Conservation (phyloP, 805 yeast species). For the Cyberlindnera mrakii region DNA sequence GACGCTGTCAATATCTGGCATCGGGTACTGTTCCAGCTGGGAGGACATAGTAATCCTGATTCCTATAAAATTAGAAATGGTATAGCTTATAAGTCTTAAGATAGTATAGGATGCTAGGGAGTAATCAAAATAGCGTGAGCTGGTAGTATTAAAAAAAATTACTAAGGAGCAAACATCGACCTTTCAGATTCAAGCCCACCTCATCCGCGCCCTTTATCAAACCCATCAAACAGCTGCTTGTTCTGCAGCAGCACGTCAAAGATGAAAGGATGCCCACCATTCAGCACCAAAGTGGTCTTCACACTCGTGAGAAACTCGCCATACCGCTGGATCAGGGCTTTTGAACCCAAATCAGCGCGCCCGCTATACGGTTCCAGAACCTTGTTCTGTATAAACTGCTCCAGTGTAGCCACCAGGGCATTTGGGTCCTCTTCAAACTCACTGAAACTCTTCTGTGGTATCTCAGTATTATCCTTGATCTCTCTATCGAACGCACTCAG, state of each 20-base stretch:
- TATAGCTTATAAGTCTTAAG: no score
- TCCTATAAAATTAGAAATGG: not conserved
- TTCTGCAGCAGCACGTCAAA: slow-evolving; percentile 50
- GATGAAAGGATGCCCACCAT: slow-evolving; percentile 54
- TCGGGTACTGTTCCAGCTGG: slow-evolving; percentile 5
- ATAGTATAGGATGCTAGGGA: no score
- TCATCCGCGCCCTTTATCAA: slow-evolving; percentile 13
- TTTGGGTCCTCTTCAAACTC: slow-evolving; percentile 35
- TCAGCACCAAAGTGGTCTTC: slow-evolving; percentile 37
- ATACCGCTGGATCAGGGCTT: slow-evolving; percentile 23
- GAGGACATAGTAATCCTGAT: slow-evolving; percentile 1
- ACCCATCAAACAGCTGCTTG: slow-evolving; percentile 39
- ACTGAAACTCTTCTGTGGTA: slow-evolving; percentile 25
- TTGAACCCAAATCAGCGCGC: slow-evolving; percentile 12
- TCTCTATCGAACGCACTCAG: slow-evolving; percentile 28
- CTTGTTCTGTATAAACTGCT: slow-evolving; percentile 31
- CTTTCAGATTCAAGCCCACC: not conserved
- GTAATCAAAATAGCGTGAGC: no score
- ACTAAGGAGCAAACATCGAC: no score
- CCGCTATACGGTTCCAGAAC: slow-evolving; percentile 19
- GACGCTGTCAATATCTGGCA: slow-evolving; percentile 13
- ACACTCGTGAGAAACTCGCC: slow-evolving; percentile 35
- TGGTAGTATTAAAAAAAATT: no score
- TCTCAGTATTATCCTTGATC: slow-evolving; percentile 19
- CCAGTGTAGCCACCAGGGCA: slow-evolving; percentile 33